These are phyloP conservation scores for Camellia granthamiana DNA, from an alignment of 148 eudicot species.

Conservation along the genomic window DNA sequence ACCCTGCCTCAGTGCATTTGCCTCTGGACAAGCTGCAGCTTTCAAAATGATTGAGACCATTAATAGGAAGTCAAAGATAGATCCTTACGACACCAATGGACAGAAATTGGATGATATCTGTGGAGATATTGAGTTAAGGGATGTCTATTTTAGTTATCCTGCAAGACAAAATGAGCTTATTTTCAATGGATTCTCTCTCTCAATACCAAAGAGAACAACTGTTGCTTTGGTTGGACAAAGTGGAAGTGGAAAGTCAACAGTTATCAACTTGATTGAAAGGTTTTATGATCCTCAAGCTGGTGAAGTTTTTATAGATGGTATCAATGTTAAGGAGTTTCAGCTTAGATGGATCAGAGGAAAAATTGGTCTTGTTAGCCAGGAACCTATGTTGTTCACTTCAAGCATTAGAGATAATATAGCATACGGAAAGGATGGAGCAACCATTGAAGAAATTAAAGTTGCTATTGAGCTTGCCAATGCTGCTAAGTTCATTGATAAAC, in stretches of 20 bases:
- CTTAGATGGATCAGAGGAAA: constrained; percentile 32
- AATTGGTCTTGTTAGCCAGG: constrained; percentile 41
- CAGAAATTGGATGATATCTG: constrained; percentile 22
- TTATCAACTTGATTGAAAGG: constrained; percentile 36
- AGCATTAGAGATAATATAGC: constrained; percentile 34
- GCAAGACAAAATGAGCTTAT: constrained; percentile 32
- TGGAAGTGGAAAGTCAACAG: constrained; percentile 47
- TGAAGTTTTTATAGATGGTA: constrained; percentile 35
- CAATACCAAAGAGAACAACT: constrained; percentile 32
- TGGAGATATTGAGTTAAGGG: constrained; percentile 33
- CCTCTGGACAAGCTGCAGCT: constrained; percentile 38
- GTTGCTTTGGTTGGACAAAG: constrained; percentile 44
- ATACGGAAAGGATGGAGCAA: constrained; percentile 37
- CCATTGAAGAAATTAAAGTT: constrained; percentile 27
- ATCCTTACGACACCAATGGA: constrained; percentile 24
- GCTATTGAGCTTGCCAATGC: constrained; percentile 37
- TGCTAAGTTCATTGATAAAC: constrained; percentile 31
- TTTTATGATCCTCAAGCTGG: constrained; percentile 42
- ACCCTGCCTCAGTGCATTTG: constrained; percentile 35
- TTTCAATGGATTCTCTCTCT: constrained; percentile 29
- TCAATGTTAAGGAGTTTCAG: constrained; percentile 28
- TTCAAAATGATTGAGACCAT: constrained; percentile 39
- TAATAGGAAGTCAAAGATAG: constrained; percentile 27
- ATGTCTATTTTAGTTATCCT: constrained; percentile 37
- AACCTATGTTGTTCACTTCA: constrained; percentile 33